Evolutionary conservation across 345 rosid genomes (phyloP), one percentile per base, ranked within the genome.

Genomic region (Brassica cretica): DNA sequence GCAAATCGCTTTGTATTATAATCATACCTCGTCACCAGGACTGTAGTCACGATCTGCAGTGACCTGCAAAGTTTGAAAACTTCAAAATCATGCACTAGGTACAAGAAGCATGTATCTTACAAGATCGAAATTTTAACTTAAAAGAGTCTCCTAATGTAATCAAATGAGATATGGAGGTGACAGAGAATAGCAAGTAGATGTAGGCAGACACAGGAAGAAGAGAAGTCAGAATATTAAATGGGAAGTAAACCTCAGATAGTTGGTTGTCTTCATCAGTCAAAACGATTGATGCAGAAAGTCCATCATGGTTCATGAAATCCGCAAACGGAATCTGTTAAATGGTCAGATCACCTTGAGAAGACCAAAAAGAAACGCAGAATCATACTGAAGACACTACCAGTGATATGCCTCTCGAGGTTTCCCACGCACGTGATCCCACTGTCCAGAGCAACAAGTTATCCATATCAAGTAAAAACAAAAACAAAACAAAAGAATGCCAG

Each of bases 401-500:
- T 81, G 93, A 88, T 74, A 80, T 82, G 56, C 94, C 91, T 55
- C 82, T 83, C 68, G 88, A 62, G 81, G 85, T 89, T 83, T 84
- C 90, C 97, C 97, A 92, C 5, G 94, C 97, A 41, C 94, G 91
- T 78, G 97, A 92, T 83, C 82, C 89, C 84, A 94, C 98, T 94
- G 91, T 68, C 72, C 87, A 55, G 72, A 55, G 72, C 73, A 69
- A 68, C 46, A 70, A 79, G 68, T 44, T 70, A 78, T 51, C 70
- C 72, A 84, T 2, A 65, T 72, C 49, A 58, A 53, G 62, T 59
- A n/a, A 71, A 29, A 79, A 29, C 3, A 33, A 51, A 44, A 51
- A 53, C 14, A 41, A 10, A 41, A 33, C 37, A 10, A 11, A 37
- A 33, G 25, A 67, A 61, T 64, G 39, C 30, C 18, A 21, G 66